phyloP scores from a whole-genome alignment of 164 flowering plant species.

The Stephania cephalantha region DNA sequence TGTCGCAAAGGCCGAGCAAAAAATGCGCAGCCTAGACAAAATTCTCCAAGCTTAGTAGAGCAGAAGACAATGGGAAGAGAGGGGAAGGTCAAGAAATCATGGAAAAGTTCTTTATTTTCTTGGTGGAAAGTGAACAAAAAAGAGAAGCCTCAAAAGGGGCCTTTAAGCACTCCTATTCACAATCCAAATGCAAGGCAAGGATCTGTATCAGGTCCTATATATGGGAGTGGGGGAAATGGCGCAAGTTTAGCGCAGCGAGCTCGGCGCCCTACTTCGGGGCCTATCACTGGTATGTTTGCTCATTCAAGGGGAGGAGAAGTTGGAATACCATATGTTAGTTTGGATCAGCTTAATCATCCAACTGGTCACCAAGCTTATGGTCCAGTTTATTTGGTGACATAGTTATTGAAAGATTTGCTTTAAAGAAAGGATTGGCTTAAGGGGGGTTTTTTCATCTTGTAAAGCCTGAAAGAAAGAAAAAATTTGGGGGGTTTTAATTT shows the following conservation, averaged over 20 bases:
- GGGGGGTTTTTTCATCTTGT: neutral
- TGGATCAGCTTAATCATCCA: conserved; percentile 27
- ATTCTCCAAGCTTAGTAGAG: conserved; percentile 2
- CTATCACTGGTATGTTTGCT: conserved; percentile 30
- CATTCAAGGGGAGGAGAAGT: conserved; percentile 21
- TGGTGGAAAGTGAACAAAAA: conserved; percentile 46
- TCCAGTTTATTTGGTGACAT: conserved; percentile 54
- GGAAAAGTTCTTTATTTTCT: conserved; percentile 39
- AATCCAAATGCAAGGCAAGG: conserved; percentile 20
- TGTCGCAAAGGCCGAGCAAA: conserved; percentile 14
- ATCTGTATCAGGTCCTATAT: conserved; percentile 39
- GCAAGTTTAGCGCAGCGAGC: conserved; percentile 4
- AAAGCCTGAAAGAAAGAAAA: neutral
- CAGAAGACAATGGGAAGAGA: conserved; percentile 12
- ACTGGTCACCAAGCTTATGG: conserved; percentile 31
- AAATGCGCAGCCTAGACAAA: neutral
- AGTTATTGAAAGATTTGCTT: conserved; percentile 2
- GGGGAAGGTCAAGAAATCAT: conserved; percentile 37
- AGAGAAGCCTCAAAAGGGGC: conserved; percentile 10
- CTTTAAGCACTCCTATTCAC: neutral
- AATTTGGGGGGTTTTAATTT: neutral
- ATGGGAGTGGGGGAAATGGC: conserved; percentile 10
- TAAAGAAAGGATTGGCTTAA: too few species aligned
- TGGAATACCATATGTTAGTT: conserved; percentile 35
- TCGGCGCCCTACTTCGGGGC: conserved; percentile 33